Conservation (phyloP, 768 basidiomycete genomes). For the Kwoniella sp. region DNA sequence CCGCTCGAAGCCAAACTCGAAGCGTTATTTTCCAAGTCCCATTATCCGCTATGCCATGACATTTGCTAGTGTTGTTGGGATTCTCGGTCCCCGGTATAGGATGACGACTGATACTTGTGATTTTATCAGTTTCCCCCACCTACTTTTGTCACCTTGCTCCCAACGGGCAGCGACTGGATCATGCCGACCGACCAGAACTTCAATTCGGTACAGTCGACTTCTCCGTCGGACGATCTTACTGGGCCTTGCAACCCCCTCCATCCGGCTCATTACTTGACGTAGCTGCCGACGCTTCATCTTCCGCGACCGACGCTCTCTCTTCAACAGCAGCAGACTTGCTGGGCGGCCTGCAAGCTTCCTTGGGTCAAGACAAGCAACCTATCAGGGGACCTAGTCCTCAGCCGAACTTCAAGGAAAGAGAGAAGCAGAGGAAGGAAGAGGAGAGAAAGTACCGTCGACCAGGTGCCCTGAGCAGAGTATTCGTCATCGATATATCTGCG, state of each 20-base stretch:
- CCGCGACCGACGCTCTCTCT: conserved; percentile 46
- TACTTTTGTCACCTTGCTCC: conserved; percentile 84
- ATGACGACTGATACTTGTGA: conserved; percentile 5
- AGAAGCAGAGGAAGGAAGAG: conserved; percentile 35
- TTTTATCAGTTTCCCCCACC: conserved; percentile 66
- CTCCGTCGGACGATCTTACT: conserved; percentile 76
- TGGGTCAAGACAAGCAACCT: conserved; percentile 30
- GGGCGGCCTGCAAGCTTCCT: conserved; percentile 42
- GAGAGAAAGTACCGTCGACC: conserved; percentile 44
- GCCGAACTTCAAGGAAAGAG: conserved; percentile 33
- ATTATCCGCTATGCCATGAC: background rate
- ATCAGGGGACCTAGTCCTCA: conserved; percentile 34
- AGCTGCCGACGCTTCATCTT: conserved; percentile 59
- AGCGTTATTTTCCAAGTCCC: too few species aligned
- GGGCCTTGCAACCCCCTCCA: conserved; percentile 62
- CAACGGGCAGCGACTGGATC: conserved; percentile 75
- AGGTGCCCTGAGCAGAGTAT: conserved; percentile 72
- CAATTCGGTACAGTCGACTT: conserved; percentile 92
- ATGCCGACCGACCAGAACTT: conserved; percentile 78
- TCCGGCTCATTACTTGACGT: conserved; percentile 39
- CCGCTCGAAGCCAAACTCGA: too few species aligned
- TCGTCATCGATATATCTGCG: conserved; percentile 79
- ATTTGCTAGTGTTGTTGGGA: too few species aligned
- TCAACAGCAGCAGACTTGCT: conserved; percentile 46
- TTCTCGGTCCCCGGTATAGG: too few species aligned